Evolutionary conservation across 352 stramenopile species (phyloP).

Genomic region (Pythium phragmiticola): DNA sequence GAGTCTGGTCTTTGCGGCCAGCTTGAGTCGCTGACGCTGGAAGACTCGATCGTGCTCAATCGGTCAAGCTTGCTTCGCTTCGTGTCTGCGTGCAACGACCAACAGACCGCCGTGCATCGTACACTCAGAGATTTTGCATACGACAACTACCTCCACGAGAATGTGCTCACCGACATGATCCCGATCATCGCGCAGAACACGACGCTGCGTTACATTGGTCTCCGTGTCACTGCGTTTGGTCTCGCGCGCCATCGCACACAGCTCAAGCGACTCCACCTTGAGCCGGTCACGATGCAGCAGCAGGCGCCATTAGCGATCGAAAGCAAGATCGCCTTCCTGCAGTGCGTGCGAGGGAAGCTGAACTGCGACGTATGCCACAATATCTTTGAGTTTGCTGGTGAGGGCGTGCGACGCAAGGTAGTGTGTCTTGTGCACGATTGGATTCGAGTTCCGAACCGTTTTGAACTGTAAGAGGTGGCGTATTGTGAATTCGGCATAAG

Average conservation of each 20-base stretch:
- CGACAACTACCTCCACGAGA: constrained; percentile 27
- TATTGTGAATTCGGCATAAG: background rate
- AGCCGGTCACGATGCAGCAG: constrained; percentile 9
- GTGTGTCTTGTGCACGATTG: constrained; percentile 26
- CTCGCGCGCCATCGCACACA: constrained; percentile 12
- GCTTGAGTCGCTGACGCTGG: constrained; percentile 16
- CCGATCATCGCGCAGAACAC: constrained; percentile 16
- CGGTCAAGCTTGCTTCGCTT: constrained; percentile 13
- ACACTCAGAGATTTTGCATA: constrained; percentile 22
- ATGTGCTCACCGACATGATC: constrained; percentile 14
- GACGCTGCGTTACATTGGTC: constrained; percentile 21
- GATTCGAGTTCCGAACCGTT: constrained; percentile 21
- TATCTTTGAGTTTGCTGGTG: constrained; percentile 22
- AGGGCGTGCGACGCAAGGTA: constrained; percentile 14
- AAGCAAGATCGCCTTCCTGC: constrained; percentile 20
- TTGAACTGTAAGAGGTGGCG: constrained; percentile 15
- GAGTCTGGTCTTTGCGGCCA: background rate
- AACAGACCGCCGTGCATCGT: background rate
- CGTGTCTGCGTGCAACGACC: constrained; percentile 10
- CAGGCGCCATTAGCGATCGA: constrained; percentile 14
- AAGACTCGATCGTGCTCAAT: constrained; percentile 21
- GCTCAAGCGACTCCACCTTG: constrained; percentile 20
- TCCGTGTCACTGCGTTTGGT: constrained; percentile 19
- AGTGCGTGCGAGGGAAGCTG: background rate
- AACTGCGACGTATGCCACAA: constrained; percentile 19